A percentile compares a stretch with the other conserved stretches of the same genome.
These are phyloP conservation scores for Penicillium coprophilum DNA, from an alignment of 495 filamentous ascomycete genomes.

Conservation along the genomic window DNA sequence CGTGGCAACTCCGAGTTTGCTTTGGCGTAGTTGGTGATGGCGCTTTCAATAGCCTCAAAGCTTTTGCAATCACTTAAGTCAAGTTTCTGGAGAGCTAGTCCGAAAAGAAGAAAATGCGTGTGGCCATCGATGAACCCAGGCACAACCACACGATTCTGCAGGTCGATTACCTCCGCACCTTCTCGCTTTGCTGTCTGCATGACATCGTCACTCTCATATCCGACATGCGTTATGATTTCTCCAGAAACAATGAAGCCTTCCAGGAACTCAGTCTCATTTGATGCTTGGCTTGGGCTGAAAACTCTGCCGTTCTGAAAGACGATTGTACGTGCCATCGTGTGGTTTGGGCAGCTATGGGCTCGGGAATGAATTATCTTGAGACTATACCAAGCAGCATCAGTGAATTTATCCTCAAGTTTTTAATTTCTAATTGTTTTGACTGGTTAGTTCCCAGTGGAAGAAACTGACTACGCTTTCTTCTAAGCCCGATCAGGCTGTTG, in stretches of 20 bases:
- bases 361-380: too few relatives aligned
- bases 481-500: too few relatives aligned
- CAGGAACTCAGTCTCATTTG: too few relatives aligned
- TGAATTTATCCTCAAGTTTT: too few relatives aligned
- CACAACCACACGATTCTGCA: conserved; percentile 44
- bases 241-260: too few relatives aligned
- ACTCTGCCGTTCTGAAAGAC: conserved; percentile 37
- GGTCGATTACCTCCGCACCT: conserved; percentile 39
- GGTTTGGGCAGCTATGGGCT: not conserved
- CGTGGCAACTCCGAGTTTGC: conserved; percentile 43
- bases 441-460: too few relatives aligned
- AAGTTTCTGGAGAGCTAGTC: conserved; percentile 53
- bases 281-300: conserved; percentile 16
- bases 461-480: too few relatives aligned
- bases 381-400: too few relatives aligned
- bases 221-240: too few relatives aligned
- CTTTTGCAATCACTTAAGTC: conserved; percentile 48
- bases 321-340: not conserved
- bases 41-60: conserved; percentile 46
- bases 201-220: conserved; percentile 27
- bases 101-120: conserved; percentile 56
- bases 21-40: conserved; percentile 45
- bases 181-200: conserved; percentile 15
- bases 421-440: too few relatives aligned
- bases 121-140: conserved; percentile 60